Conservation (phyloP, 192 early-diverging fungal genomes). For the Coemansia sp. region DNA sequence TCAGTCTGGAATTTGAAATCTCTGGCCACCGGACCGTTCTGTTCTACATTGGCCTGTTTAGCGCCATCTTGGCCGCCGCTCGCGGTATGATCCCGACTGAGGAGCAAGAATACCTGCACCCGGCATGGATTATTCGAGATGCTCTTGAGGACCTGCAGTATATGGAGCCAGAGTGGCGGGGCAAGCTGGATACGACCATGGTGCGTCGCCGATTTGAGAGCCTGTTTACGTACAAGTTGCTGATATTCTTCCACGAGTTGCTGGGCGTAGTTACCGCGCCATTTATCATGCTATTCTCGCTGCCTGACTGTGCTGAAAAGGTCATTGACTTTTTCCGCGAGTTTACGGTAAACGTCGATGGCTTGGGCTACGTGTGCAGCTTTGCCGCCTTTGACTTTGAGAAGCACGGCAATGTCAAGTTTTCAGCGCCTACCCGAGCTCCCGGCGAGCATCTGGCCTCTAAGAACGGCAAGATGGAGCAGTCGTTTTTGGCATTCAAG, state of each 20-base stretch:
- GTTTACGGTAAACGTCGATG: conserved; percentile 89
- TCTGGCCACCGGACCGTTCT: conserved; percentile 83
- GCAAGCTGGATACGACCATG: conserved; percentile 77
- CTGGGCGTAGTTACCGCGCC: conserved; percentile 80
- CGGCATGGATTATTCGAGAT: conserved; percentile 68
- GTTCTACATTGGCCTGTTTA: conserved; percentile 93
- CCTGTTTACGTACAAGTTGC: conserved; percentile 79
- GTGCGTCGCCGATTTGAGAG: conserved; percentile 76
- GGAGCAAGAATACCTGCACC: conserved; percentile 80
- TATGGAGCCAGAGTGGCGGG: conserved; percentile 82
- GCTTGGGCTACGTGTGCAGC: conserved; percentile 92
- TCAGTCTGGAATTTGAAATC: conserved; percentile 89
- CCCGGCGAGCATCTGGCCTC: conserved; percentile 65
- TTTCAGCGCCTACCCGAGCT: conserved; percentile 68
- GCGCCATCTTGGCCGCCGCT: conserved; percentile 74
- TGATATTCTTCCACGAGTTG: conserved; percentile 80
- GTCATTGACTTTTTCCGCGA: conserved; percentile 95
- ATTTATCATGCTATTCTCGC: conserved; percentile 73
- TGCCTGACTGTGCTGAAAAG: conserved; percentile 70
- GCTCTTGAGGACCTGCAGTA: conserved; percentile 91
- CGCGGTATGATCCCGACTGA: conserved; percentile 80
- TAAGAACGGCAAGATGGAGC: conserved; percentile 97
- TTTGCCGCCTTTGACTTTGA: conserved; percentile 96
- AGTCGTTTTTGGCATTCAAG: conserved; percentile 95
- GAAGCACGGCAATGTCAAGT: conserved; percentile 83